Evolutionary conservation across 495 filamentous ascomycete species (phyloP).

Genomic region (Podospora conica): DNA sequence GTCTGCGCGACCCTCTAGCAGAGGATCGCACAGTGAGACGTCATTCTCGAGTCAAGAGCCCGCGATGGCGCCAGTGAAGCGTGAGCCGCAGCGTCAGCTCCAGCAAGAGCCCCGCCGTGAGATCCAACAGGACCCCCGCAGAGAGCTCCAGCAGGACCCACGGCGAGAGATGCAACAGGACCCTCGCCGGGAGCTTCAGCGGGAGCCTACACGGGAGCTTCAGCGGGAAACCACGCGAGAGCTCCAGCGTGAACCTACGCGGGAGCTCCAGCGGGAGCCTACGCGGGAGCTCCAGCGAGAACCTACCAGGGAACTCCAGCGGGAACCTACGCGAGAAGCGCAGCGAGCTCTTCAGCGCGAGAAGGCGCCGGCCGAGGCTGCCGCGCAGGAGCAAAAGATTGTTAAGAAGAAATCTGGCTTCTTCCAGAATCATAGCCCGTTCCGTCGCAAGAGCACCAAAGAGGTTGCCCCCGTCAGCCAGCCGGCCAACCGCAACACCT

Average conservation of each 20-base stretch:
- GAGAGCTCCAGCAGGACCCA: too few species aligned
- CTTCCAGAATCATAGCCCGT: slow-evolving; percentile 90
- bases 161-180: too few species aligned
- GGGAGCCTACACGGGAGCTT: too few species aligned
- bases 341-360: background rate
- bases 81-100: slow-evolving; percentile 43
- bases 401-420: slow-evolving; percentile 84
- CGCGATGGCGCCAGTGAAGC: slow-evolving; percentile 29
- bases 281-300: background rate
- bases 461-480: slow-evolving; percentile 40
- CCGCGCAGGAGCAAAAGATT: slow-evolving; percentile 57
- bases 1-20: slow-evolving; percentile 71
- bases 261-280: background rate
- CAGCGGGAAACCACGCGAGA: too few species aligned
- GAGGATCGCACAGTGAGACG: slow-evolving; percentile 88
- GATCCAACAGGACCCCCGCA: background rate
- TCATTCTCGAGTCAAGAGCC: slow-evolving; percentile 82
- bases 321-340: background rate
- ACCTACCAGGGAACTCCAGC: background rate
- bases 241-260: background rate
- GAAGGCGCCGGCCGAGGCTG: slow-evolving; percentile 8
- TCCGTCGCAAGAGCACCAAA: slow-evolving; percentile 84
- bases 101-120: slow-evolving; percentile 30
- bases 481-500: slow-evolving; percentile 53
- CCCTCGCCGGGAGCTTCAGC: too few species aligned